Evolutionary conservation across 2,329 filamentous ascomycete species (phyloP), one percentile per base, ranked within the genome.

Genomic region (Colletotrichum musae): DNA sequence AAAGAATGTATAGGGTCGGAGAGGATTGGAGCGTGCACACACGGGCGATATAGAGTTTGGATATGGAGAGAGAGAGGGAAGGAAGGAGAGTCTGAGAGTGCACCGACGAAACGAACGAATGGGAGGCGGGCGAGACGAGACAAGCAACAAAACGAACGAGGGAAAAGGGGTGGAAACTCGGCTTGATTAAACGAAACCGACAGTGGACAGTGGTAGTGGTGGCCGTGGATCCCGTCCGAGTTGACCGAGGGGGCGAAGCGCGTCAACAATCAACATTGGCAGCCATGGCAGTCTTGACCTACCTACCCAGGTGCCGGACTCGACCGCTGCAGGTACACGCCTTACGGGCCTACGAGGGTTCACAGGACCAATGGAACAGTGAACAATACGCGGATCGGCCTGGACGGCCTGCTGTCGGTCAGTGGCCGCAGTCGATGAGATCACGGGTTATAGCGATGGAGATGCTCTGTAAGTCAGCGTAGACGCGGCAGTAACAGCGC

Each of bases 31-130:
- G 45, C 58, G 64, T 59, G 59, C 59, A 50, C 54, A 65, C 39
- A 65, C 41, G 21, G 32, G 48, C 66, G 66, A 69, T 66, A 57
- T 69, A 66, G 66, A 66, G 47, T 54, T 69, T 69, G 53, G 43
- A 48, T n/a, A 62, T 16, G 41, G 59, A 62, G 36, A 47, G 60
- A 48, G 41, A n/a, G 32, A 53, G 53, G 41, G 26, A 64, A 36
- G 32, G 32, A 36, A 36, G 32, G 43, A 53, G 50, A 18, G 18
- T 18, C 18, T 18, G 18, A 69, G 61, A 15, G 32, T 51, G 50
- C 61, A 45, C 41, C 48, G 62, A n/a, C 32, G 39, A 66, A 54
- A 56, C 56, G 62, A 56, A 56, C 47, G 62, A 58, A 69, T 59
- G 64, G 66, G 66, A 64, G 54, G 16, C 62, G 50, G 54, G 54